Base-by-base conservation (phyloP, 1,139 yeast species). In the Yamadazyma dendronema region DNA sequence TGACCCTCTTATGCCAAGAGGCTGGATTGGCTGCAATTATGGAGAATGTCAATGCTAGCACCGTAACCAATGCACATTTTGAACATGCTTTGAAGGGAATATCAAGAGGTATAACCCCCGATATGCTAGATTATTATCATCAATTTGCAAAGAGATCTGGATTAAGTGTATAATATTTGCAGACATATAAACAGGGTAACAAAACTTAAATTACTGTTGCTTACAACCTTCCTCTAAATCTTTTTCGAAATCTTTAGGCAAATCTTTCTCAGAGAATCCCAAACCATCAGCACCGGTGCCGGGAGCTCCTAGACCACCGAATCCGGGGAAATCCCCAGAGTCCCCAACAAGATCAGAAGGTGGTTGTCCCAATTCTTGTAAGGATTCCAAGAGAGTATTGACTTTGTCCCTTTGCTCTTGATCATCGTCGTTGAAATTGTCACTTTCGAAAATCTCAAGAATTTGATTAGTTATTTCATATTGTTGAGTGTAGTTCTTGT, bases 1-100 rank as follows among this genome's bases (percentile, higher is more conserved):
- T 92, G 24, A 95, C 90, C 0, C 72, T 89, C 28, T 61, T 90
- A 17, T 87, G 97, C 51, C 97, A 90, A 56, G 97, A 92, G 57
- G 96, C 97, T 0, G 98, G 98, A 2, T 65, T 92, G 24, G 77
- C 86, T 9, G 97, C 97, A 0, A 83, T 92, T 42, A 87, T 86
- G 81, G 96, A 87, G 49, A 65, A 84, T 47, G 61, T 74, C 11
- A 65, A 74, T 3, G 77, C 87, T 5, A 56, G 58, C 1, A 50
- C 52, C 9, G 95, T 92, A 1, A 59, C 61, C 19, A 66, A 65
- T 44, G 65, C 65, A 23, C 97, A 92, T 57, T 92, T 92, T 52
- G 79, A 75, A 23, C 71, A 67, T 41, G 97, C 96, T 0, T 54
- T 90, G 40, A 51, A 53, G 31, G 83, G 81, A 0, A 73, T 89